A percentile compares a stretch with the other conserved stretches of the same genome.
Evolutionary conservation across 495 filamentous ascomycete species (phyloP).

Genomic region (Umbilicaria muhlenbergii): DNA sequence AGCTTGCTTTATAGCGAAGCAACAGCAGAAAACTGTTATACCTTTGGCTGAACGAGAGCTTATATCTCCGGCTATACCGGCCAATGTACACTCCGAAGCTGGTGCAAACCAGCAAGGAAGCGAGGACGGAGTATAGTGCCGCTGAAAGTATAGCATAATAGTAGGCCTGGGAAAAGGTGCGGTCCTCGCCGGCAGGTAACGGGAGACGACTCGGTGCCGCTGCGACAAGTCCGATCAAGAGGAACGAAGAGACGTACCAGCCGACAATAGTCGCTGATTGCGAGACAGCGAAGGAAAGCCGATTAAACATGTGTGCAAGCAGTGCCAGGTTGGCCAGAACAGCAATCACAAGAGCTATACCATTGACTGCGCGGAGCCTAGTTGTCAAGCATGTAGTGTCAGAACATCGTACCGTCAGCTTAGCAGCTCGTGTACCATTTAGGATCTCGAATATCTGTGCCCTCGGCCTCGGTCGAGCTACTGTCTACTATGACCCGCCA

Average conservation of each 20-base stretch:
- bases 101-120: conserved; percentile 50
- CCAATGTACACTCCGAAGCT: conserved; percentile 41
- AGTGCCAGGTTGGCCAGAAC: not conserved
- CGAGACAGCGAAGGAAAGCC: conserved; percentile 30
- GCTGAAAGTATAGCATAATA: conserved; percentile 67
- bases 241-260: conserved; percentile 50
- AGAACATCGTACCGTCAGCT: not conserved
- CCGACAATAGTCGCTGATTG: conserved; percentile 47
- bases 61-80: conserved; percentile 50
- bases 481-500: conserved; percentile 50
- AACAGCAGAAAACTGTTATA: too few relatives aligned
- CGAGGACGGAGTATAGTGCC: conserved; percentile 54
- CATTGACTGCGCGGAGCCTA: conserved; percentile 15
- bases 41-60: conserved; percentile 52
- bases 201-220: conserved; percentile 34
- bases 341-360: not conserved
- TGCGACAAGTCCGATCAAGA: conserved; percentile 41
- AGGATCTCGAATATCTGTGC: conserved; percentile 44
- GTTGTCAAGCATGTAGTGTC: conserved; percentile 18
- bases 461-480: conserved; percentile 26
- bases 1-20: too few relatives aligned
- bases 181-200: conserved; percentile 19
- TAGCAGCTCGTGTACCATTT: conserved; percentile 32
- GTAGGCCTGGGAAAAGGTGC: conserved; percentile 50
- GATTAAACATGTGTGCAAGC: conserved; percentile 40